Base-by-base conservation (phyloP, 2,329 filamentous ascomycete species). In the Aciculosporium take region DNA sequence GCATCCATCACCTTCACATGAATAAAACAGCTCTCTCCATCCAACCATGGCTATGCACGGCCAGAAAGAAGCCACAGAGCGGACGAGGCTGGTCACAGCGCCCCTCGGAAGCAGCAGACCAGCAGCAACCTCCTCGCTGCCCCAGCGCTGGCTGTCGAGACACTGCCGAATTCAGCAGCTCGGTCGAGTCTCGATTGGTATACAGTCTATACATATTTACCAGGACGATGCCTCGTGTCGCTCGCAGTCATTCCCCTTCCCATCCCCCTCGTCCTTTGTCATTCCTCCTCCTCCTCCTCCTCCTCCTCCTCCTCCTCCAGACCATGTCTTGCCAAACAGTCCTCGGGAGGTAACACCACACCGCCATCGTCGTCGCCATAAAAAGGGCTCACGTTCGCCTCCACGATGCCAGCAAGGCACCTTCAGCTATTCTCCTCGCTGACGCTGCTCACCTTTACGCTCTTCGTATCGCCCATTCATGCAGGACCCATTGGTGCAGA, bases 301-400 rank as follows among this genome's bases (percentile, higher is more conserved):
- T 52, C 67, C 59, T 63, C 62, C 55, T 60, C 66, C 65, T 52
- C 67, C 59, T 63, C 62, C 55, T 60, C 66, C 65, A 63, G 53
- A 57, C 60, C 61, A 64, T 65, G 69, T 72, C 71, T 71, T 67
- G 66, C 20, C 60, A 51, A n/a, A 51, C 46, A 53, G 60, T 57
- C 59, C 56, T 56, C 57, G 66, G 65, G 63, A 67, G 64, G 62
- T 63, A 52, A 47, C 56, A 58, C 56, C 54, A 57, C 50, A 48
- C 47, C 55, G 53, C 50, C 50, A 50, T 54, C 54, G 49, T 48
- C 46, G 53, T 53, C 52, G n/a, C n/a, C n/a, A n/a, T n/a, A 53
- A 56, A 60, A 50, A 52, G 53, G 47, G 43, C 44, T 40, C 31
- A 39, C 33, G 45, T 52, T 42, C 54, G 47, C 51, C 49, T 55